Conservation (phyloP, 2,329 filamentous ascomycete genomes). For the Fusarium ambrosium region DNA sequence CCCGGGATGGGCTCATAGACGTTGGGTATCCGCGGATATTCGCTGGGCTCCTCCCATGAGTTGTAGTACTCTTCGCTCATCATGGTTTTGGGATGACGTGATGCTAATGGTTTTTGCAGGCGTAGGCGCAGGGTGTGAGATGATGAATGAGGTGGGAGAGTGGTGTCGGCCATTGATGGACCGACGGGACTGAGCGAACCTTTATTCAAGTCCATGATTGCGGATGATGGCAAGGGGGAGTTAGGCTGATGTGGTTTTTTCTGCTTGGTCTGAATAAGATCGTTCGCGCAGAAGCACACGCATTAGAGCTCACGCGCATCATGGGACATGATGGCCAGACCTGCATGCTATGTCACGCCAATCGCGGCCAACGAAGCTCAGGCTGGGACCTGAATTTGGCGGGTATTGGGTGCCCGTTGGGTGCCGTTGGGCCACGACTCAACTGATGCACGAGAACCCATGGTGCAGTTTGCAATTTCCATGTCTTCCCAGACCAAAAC, state of each 20-base stretch:
- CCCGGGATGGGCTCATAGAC: conserved; percentile 41
- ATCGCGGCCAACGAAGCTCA: conserved; percentile 28
- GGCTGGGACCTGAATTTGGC: conserved; percentile 35
- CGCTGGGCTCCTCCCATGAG: conserved; percentile 35
- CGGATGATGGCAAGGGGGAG: background rate
- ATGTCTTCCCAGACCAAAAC: conserved; percentile 20
- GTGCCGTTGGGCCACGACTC: conserved; percentile 35
- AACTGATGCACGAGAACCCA: conserved; percentile 8
- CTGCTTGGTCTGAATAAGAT: conserved; percentile 9
- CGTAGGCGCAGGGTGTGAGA: conserved; percentile 3
- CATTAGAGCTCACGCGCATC: conserved; percentile 40
- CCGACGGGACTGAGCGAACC: background rate
- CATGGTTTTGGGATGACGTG: conserved; percentile 20
- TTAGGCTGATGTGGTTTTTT: conserved; percentile 6
- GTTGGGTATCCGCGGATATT: conserved; percentile 39
- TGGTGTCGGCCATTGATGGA: background rate
- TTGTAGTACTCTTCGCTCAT: conserved; percentile 32
- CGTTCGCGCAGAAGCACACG: conserved; percentile 30
- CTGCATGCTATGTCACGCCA: conserved; percentile 31
- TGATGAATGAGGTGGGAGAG: background rate
- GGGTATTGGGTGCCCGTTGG: conserved; percentile 36
- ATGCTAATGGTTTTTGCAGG: conserved; percentile 24
- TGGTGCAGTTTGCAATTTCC: conserved; percentile 33
- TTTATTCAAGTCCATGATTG: conserved; percentile 24
- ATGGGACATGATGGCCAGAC: conserved; percentile 32